A percentile compares a stretch with the other conserved stretches of the same genome.
These are phyloP conservation scores for Biancaea sappan DNA, from an alignment of 306 rosid genomes.

Conservation along the genomic window DNA sequence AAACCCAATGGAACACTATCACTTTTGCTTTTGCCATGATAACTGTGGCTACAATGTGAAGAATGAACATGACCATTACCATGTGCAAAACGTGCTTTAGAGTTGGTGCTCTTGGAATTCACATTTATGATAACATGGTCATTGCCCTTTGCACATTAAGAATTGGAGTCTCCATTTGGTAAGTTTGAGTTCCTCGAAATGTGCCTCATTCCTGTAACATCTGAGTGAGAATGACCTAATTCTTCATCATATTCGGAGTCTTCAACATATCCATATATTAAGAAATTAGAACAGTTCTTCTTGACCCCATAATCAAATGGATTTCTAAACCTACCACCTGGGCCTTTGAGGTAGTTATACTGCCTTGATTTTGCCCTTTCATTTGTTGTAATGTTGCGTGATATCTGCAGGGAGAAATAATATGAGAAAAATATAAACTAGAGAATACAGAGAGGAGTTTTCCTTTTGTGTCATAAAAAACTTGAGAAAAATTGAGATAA, in stretches of 20 bases:
- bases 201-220: slow-evolving; percentile 68
- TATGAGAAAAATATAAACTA: no score
- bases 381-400: slow-evolving; percentile 85
- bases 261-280: slow-evolving; percentile 83
- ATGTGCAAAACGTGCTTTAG: slow-evolving; percentile 60
- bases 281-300: slow-evolving; percentile 86
- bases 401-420: slow-evolving; percentile 48
- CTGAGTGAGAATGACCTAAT: slow-evolving; percentile 33
- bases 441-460: not conserved
- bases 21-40: slow-evolving; percentile 60
- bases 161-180: slow-evolving; percentile 56
- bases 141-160: slow-evolving; percentile 49
- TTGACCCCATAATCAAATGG: slow-evolving; percentile 86
- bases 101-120: slow-evolving; percentile 51
- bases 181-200: slow-evolving; percentile 48
- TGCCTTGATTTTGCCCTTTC: slow-evolving; percentile 86
- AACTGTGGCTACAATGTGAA: slow-evolving; percentile 70
- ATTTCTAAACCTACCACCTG: slow-evolving; percentile 84
- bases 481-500: no score
- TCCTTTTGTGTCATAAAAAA: not conserved
- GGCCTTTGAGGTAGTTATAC: slow-evolving; percentile 83
- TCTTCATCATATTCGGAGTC: slow-evolving; percentile 69
- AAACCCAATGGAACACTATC: slow-evolving; percentile 67
- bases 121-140: slow-evolving; percentile 57
- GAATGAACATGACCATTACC: slow-evolving; percentile 74